Percentiles rank a stretch among this genome's conserved stretches.
These are phyloP conservation scores for Solanum boliviense DNA, from an alignment of 257 asterid species.

Conservation along the genomic window DNA sequence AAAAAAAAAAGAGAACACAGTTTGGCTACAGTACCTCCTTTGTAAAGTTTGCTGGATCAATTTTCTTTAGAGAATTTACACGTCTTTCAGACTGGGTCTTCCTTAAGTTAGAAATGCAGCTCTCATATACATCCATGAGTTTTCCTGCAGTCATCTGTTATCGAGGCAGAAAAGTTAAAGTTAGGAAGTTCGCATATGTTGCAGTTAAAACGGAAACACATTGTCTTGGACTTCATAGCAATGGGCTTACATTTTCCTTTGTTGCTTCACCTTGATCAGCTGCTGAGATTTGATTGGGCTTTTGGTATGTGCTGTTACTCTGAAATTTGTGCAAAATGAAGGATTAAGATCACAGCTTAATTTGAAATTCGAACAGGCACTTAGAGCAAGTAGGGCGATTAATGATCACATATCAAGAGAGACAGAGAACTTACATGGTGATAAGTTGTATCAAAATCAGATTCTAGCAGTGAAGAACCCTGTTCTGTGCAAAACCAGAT, in stretches of 20 bases:
- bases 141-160: slow-evolving; percentile 60
- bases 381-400: background rate
- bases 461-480: slow-evolving; percentile 18
- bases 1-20: background rate
- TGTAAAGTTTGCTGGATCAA: slow-evolving; percentile 79
- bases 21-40: slow-evolving; percentile 45
- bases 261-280: slow-evolving; percentile 18
- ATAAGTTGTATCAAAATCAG: slow-evolving; percentile 24
- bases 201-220: background rate
- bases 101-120: slow-evolving; percentile 49
- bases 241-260: slow-evolving; percentile 36
- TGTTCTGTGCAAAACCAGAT: slow-evolving; percentile 43
- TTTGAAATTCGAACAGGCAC: background rate
- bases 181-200: background rate
- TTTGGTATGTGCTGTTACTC: slow-evolving; percentile 28
- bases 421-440: slow-evolving; percentile 11
- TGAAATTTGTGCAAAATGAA: slow-evolving; percentile 17
- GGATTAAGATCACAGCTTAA: background rate
- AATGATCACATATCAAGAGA: background rate
- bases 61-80: slow-evolving; percentile 43
- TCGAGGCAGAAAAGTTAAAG: slow-evolving; percentile 8
- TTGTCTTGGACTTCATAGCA: background rate
- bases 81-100: slow-evolving; percentile 55
- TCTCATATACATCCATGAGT: slow-evolving; percentile 58
- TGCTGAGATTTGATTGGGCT: slow-evolving; percentile 21